These are phyloP conservation scores for Alloteropsis semialata DNA, from an alignment of 176 grass and related monocot species.

Conservation along the genomic window DNA sequence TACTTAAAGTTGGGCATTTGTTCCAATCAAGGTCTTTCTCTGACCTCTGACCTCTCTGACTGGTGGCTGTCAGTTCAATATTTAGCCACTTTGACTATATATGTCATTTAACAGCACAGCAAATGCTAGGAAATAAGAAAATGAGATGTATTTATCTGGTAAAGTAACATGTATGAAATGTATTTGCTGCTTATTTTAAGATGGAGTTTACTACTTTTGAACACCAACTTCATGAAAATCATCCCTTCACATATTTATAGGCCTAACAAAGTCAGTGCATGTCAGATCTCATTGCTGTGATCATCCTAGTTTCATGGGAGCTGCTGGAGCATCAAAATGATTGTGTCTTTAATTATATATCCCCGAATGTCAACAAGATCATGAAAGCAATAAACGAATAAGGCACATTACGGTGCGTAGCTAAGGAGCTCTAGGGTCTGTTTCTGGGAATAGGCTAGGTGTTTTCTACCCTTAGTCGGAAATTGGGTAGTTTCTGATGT, in stretches of 20 bases:
- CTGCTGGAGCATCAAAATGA: too few species aligned
- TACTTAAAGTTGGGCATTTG: neutral
- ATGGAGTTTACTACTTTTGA: neutral
- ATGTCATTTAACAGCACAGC: neutral
- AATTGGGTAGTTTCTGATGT: too few species aligned
- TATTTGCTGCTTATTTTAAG: neutral
- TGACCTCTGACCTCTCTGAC: neutral
- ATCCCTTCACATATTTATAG: neutral
- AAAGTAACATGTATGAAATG: neutral
- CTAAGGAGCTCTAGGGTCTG: too few species aligned
- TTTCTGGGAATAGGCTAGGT: too few species aligned
- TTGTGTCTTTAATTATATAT: too few species aligned
- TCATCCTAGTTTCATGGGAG: too few species aligned
- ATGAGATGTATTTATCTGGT: neutral
- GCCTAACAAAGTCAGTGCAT: neutral
- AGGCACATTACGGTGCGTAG: too few species aligned
- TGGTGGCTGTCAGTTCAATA: neutral
- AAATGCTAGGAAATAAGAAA: constrained; percentile 5
- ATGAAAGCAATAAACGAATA: too few species aligned
- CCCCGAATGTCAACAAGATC: too few species aligned
- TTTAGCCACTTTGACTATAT: neutral
- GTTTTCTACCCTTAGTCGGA: too few species aligned
- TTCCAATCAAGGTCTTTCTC: constrained; percentile 23
- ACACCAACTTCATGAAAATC: neutral
- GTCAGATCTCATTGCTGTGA: neutral